Base-by-base conservation (phyloP, 1,284 basidiomycete species). In the Ganoderma lucidum region DNA sequence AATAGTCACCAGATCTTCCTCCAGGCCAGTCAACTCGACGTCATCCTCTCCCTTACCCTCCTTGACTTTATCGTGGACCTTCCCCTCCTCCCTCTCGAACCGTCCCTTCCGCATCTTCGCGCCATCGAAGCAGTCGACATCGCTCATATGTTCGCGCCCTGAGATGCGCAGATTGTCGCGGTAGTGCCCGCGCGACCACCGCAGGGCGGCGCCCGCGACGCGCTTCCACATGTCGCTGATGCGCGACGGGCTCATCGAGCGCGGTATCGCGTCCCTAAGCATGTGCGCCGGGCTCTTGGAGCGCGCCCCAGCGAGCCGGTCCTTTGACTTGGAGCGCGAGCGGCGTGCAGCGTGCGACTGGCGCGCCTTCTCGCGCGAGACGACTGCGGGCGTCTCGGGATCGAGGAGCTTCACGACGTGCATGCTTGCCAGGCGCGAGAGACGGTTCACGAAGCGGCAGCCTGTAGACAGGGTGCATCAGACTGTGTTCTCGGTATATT, bases 41-140 rank as follows among this genome's bases (percentile, higher is more conserved):
- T 28, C 56, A 23, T 62, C 66, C 4, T 42, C 59, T 23, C 23
- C 37, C 41, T 55, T 48, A 9, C 56, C 63, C 19, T 51, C 63
- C 39, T 64, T 64, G 37, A 75, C 79, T 30, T 76, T 72, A 51
- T 81, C 75, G 64, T 73, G 73, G 19, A 77, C 76, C 51, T 78
- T 72, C 45, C 76, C 70, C 6, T 74, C 70, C 41, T 75, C 73
- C 42, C 70, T 73, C 63, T 75, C 72, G 41, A 78, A 70, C 37
- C 84, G 83, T 63, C 74, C 79, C 62, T 77, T 76, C 67, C 67
- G 73, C 69, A 61, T 84, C 83, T 51, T 37, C 15, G 75, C 79
- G 63, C 94, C 92, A 74, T 95, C 88, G 74, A 89, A 92, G 62
- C 86, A 85, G 78, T 96, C 94, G 0, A 96, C 89, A 5, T 76